Evolutionary conservation across 306 rosid genomes (phyloP).

Genomic region (Myrica gale): DNA sequence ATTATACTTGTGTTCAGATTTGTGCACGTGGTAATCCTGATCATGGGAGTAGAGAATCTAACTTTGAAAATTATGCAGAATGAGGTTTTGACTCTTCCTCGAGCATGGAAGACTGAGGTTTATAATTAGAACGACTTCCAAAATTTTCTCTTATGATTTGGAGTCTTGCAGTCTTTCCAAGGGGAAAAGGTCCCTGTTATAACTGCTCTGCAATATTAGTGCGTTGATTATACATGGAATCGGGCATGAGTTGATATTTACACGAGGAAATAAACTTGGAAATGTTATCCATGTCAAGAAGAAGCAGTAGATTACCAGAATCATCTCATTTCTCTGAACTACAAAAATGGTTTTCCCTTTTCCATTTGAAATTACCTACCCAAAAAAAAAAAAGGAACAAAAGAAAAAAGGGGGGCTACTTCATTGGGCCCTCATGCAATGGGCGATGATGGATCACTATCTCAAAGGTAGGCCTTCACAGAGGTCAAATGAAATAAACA

Average conservation of each 20-base stretch:
- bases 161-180: not conserved
- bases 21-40: constrained; percentile 3
- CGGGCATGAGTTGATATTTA: not conserved
- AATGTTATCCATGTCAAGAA: not conserved
- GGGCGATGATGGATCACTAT: constrained; percentile 20
- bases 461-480: constrained; percentile 26
- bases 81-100: not conserved
- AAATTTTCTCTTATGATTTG: constrained; percentile 4
- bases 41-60: not conserved
- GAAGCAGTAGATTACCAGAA: not conserved
- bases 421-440: constrained; percentile 1
- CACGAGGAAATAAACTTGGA: not conserved
- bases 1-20: constrained; percentile 12
- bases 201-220: not conserved
- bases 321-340: not conserved
- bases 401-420: not conserved
- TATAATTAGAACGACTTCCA: not conserved
- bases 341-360: too few relatives aligned
- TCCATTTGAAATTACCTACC: too few relatives aligned
- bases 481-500: constrained; percentile 22
- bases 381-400: not conserved
- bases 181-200: not conserved
- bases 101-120: not conserved
- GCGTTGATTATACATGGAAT: not conserved
- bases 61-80: constrained; percentile 21